Base-by-base conservation (phyloP, 2,329 filamentous ascomycete genomes). In the Neofusicoccum cordaticola region DNA sequence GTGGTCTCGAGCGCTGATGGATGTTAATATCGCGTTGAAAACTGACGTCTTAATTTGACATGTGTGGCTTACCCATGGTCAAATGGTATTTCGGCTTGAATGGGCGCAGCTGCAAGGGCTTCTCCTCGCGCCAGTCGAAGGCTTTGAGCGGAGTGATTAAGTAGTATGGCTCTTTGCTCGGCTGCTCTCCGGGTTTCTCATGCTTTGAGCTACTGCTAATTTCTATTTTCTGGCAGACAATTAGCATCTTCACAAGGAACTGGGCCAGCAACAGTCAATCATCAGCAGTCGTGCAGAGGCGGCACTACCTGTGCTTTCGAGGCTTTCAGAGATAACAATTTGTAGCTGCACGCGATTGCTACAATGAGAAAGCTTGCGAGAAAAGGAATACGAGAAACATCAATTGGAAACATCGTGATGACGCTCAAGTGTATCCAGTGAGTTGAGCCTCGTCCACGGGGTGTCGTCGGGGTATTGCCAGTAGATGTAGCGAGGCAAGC, bases 81-180 rank as follows among this genome's bases (percentile, higher is more conserved):
- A 89, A 73, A 70, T 88, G 82, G 70, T 86, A 89, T 68, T 83
- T 86, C 4, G 84, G 81, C 72, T 86, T 87, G 73, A 87, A 87
- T 0, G 84, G 83, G 13, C 86, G 78, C 11, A 86, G 71, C 64
- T 84, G 80, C 42, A 86, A 70, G 0, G 85, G 86, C 64, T 83
- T 78, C 37, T 80, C 82, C 0, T 74, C 78, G 60, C 77, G 70
- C 80, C 84, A 84, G 65, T 85, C 74, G 67, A 88, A 85, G 63
- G 80, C 72, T 2, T 71, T 52, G 3, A 87, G 74, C 2, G 84
- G 80, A 22, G 76, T 77, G 58, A 84, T 82, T 37, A 71, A 64
- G 51, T 72, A 68, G 68, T 82, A 82, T 50, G 71, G 66, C 67
- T 75, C 73, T 66, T 73, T 64, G 13, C 34, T 41, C 4, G 13